Evolutionary conservation across 73 alveolate genomes (phyloP), one percentile per base, ranked within the genome.

Genomic region (Paramecium caudatum): DNA sequence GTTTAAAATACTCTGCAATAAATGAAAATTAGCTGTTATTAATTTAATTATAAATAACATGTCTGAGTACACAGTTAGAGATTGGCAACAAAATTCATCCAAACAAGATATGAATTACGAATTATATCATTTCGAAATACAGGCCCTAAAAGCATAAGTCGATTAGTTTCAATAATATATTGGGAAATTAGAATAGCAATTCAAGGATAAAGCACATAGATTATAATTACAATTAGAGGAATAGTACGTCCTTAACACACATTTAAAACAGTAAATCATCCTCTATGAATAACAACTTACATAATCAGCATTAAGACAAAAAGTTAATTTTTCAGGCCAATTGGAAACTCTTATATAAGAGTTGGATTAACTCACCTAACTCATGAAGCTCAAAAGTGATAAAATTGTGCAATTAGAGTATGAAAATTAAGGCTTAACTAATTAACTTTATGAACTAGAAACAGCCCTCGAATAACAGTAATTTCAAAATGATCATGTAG

Each of bases 21-120:
- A n/a, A n/a, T n/a, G n/a, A n/a, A n/a, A n/a, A n/a, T 55, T 55
- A 55, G 80, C 80, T 55, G 80, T 55, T 55, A 55, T 23, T n/a
- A n/a, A n/a, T n/a, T n/a, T n/a, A 4, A 55, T 55, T 55, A 55
- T 27, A 55, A 55, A 2, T 55, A 4, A 55, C 80, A 55, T 55
- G 80, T 55, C 16, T 27, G 80, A 55, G 5, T 55, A 55, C 30
- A 55, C 80, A 55, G 80, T 55, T 21, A 55, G 80, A 55, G 80
- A 55, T 55, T 55, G 80, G 80, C 46, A 55, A 55, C 80, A 55
- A 37, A 23, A 23, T 55, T 55, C 80, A 2, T 27, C 27, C 21
- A 23, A 37, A 16, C 30, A 55, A 55, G 80, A 55, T 5, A 55
- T 55, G 30, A 55, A 43, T 55, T 55, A 55, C 45, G 80, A 55